Conservation (phyloP, 2,329 filamentous ascomycete species). For the Fusarium coffeatum region DNA sequence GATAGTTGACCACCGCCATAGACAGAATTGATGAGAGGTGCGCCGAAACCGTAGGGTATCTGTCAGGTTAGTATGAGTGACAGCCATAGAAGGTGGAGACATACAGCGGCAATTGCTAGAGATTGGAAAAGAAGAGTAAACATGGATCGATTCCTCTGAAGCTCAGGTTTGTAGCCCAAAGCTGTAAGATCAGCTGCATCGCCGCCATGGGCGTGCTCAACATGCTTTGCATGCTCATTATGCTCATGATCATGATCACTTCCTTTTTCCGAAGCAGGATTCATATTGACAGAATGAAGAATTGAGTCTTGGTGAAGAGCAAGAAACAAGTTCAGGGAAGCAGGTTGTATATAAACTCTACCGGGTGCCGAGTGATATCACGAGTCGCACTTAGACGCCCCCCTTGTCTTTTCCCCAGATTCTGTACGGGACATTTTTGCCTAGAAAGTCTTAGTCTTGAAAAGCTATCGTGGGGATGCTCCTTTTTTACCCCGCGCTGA, state of each 20-base stretch:
- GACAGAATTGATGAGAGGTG: conserved; percentile 40
- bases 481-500: conserved; percentile 18
- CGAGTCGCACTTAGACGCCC: not conserved
- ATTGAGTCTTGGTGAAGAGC: not conserved
- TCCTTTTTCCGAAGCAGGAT: conserved; percentile 23
- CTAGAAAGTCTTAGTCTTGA: conserved; percentile 25
- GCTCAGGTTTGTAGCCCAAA: conserved; percentile 62
- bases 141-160: conserved; percentile 45
- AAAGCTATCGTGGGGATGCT: not conserved
- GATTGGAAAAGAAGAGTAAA: conserved; percentile 47
- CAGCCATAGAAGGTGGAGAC: not conserved
- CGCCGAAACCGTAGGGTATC: conserved; percentile 45
- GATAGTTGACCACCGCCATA: conserved; percentile 50
- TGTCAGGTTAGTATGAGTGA: conserved; percentile 1
- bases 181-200: conserved; percentile 47
- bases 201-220: not conserved
- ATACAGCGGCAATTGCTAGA: conserved; percentile 45
- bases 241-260: conserved; percentile 25
- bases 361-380: conserved; percentile 11
- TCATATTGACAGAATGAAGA: conserved; percentile 1
- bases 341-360: conserved; percentile 27
- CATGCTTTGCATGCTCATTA: conserved; percentile 12
- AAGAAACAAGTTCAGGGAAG: not conserved
- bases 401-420: conserved; percentile 28
- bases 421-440: conserved; percentile 33